Evolutionary conservation across 2,329 filamentous ascomycete species (phyloP).

Genomic region (Cyclaneusma minus): DNA sequence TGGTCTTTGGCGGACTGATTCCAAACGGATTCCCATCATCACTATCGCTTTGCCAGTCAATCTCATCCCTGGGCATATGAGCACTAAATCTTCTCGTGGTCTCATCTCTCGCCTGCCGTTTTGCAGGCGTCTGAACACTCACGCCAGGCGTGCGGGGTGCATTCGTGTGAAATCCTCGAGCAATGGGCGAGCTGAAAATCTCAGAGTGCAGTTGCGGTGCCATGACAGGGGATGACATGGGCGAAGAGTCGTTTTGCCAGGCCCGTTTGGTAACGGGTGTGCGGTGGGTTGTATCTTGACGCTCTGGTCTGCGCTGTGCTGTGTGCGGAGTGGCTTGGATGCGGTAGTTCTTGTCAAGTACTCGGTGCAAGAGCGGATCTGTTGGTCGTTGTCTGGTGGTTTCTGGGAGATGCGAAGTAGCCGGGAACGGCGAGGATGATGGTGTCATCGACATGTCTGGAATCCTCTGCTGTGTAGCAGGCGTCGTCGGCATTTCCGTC

Average conservation of each 20-base stretch:
- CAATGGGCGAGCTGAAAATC: constrained; percentile 65
- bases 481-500: constrained; percentile 20
- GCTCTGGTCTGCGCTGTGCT: constrained; percentile 21
- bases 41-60: constrained; percentile 62
- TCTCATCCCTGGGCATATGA: constrained; percentile 30
- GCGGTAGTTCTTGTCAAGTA: constrained; percentile 93
- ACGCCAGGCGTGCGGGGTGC: constrained; percentile 63
- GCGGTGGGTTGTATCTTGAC: too few species aligned
- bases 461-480: constrained; percentile 26
- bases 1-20: constrained; percentile 86
- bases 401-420: constrained; percentile 25
- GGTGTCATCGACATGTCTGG: constrained; percentile 51
- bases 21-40: constrained; percentile 48
- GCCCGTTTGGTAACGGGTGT: constrained; percentile 16
- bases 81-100: constrained; percentile 12
- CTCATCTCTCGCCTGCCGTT: constrained; percentile 31
- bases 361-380: constrained; percentile 74
- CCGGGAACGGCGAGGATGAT: constrained; percentile 38
- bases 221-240: constrained; percentile 57
- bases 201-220: constrained; percentile 74
- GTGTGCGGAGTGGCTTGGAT: constrained; percentile 80
- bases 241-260: constrained; percentile 16
- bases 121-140: constrained; percentile 66
- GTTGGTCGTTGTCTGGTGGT: constrained; percentile 18
- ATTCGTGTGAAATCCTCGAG: too few species aligned